Conservation (phyloP, 2,329 filamentous ascomycete species). For the Trichoderma endophyticum region DNA sequence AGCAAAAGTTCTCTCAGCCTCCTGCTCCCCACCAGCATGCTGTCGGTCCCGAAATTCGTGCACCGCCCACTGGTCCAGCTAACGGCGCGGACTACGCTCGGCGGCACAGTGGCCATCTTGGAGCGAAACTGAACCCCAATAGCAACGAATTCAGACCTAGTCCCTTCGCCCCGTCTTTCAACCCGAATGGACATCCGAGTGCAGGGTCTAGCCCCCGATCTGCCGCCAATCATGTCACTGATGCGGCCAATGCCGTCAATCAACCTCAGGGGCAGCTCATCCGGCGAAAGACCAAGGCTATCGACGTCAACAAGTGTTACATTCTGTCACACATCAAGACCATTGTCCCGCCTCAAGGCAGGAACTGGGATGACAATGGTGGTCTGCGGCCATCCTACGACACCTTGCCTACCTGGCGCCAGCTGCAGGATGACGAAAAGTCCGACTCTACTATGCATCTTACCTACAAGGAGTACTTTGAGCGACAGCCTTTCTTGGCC, state of each 20-base stretch:
- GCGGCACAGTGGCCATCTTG: slow-evolving; percentile 51
- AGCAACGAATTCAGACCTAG: slow-evolving; percentile 82
- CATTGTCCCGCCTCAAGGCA: slow-evolving; percentile 49
- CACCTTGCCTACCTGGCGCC: slow-evolving; percentile 81
- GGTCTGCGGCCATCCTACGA: slow-evolving; percentile 83
- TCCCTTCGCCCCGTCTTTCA: slow-evolving; percentile 76
- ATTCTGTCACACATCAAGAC: slow-evolving; percentile 55
- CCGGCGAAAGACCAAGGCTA: slow-evolving; percentile 66
- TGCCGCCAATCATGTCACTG: slow-evolving; percentile 48
- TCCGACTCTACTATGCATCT: slow-evolving; percentile 59
- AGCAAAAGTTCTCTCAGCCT: slow-evolving; percentile 48
- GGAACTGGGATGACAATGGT: slow-evolving; percentile 70
- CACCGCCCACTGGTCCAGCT: slow-evolving; percentile 71
- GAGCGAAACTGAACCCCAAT: slow-evolving; percentile 60
- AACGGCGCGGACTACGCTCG: slow-evolving; percentile 55
- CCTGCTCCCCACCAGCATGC: slow-evolving; percentile 47
- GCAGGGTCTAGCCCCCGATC: slow-evolving; percentile 70
- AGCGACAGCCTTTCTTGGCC: slow-evolving; percentile 57
- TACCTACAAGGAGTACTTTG: slow-evolving; percentile 77
- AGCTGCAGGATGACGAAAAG: slow-evolving; percentile 68
- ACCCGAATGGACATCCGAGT: slow-evolving; percentile 64
- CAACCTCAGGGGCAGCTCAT: slow-evolving; percentile 48
- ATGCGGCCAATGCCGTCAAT: slow-evolving; percentile 28
- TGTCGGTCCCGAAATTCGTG: slow-evolving; percentile 62
- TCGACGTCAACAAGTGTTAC: slow-evolving; percentile 67